Evolutionary conservation across 129 eudicot genomes (phyloP), one percentile per base, ranked within the genome.

Genomic region (Calendula officinalis): DNA sequence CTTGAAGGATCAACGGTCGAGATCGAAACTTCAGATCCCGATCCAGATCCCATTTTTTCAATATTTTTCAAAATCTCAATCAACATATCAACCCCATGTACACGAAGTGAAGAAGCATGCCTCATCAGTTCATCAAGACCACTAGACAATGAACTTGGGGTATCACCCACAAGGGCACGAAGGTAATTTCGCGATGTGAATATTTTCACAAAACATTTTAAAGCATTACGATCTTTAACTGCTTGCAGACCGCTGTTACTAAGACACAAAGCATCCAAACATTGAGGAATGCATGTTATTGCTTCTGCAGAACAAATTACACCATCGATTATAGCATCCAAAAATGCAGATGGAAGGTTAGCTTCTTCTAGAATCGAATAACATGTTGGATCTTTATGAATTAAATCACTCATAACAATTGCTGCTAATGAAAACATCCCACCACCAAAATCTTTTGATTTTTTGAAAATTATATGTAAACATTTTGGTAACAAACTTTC

Each of bases 101-200:
- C 95, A 70, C 99, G 99, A 71, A 92, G 74, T 30, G 95, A 80
- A 42, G 99, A 55, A 63, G 95, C 88, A 64, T 92, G 96, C 59
- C 99, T 89, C 99, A 92, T 85, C 56, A 92, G 78, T 74, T 92
- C 99, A 88, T 92, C 99, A 72, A 92, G 80, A 39, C 96, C 95
- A 75, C 95, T 88, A 11, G 99, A 92, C 70, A 92, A 73, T 14
- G 99, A 81, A 53, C 84, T 83, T 7, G 91, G 75, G 45, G 96
- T 83, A 67, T 92, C 99, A 36, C 87, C 95, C 48, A 87, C 68
- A 70, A 92, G 96, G 17, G 83, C 96, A 32, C 96, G 95, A 52
- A 88, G 60, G 64, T 88, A 92, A 49, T 52, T 71, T 38, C 78
- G 77, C 1, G 99, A 83, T 22, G 99, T 92, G 77, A 92, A 92